Percentiles rank a stretch among this genome's conserved stretches.
Conservation (phyloP, 1,139 yeast genomes). For the Kurtzmaniella quercitrusa region DNA sequence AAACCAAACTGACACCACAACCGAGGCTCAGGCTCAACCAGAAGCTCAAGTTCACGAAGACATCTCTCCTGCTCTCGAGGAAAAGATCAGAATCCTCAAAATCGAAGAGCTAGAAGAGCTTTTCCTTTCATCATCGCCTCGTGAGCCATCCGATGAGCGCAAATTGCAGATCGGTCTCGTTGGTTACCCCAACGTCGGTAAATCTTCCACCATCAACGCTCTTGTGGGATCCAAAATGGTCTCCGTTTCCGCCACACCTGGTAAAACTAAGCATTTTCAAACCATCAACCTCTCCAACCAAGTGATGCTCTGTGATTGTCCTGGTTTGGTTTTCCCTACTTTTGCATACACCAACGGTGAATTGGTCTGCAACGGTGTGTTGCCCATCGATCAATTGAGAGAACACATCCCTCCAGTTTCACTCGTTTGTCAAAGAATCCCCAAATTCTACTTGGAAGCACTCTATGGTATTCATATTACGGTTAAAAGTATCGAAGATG, state of each 20-base stretch:
- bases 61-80: conserved; percentile 16
- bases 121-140: conserved; percentile 77
- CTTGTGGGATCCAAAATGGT: conserved; percentile 94
- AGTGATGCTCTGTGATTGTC: conserved; percentile 94
- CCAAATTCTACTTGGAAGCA: conserved; percentile 85
- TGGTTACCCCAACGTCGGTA: conserved; percentile 96
- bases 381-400: conserved; percentile 94
- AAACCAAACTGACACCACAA: neutral
- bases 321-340: conserved; percentile 97
- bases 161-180: conserved; percentile 89
- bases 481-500: conserved; percentile 71
- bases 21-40: neutral
- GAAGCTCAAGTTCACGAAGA: neutral
- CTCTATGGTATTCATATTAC: conserved; percentile 89
- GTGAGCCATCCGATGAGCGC: conserved; percentile 48
- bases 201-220: conserved; percentile 93
- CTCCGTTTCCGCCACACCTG: conserved; percentile 96
- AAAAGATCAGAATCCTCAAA: conserved; percentile 65
- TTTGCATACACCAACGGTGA: conserved; percentile 97
- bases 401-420: conserved; percentile 92
- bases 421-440: conserved; percentile 81
- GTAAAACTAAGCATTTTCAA: conserved; percentile 98
- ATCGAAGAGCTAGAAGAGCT: conserved; percentile 82
- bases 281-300: conserved; percentile 82
- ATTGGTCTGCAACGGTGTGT: conserved; percentile 93